Evolutionary conservation across 768 basidiomycete species (phyloP), one percentile per base, ranked within the genome.

Genomic region (Boletus edulis): DNA sequence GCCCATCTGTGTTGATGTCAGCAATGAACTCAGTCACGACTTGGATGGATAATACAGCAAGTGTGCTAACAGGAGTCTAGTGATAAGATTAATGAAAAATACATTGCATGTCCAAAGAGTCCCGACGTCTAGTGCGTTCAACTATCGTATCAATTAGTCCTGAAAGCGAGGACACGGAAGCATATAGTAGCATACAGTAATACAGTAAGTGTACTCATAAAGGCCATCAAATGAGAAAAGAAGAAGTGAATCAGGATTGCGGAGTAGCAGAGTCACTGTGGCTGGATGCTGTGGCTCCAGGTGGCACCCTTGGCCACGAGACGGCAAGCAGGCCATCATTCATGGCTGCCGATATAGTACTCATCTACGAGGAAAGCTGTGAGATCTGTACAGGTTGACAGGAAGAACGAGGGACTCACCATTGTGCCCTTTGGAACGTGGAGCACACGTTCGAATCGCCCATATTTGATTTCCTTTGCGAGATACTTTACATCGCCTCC

Each of bases 391-490:
- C 46, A 57, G 51, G 39, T 52, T 40, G 54, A 42, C 22, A 18
- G 34, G 22, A 54, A 31, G 37, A 35, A 53, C 22, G 14, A 24
- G 27, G 18, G 51, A 53, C 67, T 60, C 35, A 69, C 76, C 65
- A 74, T 68, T 14, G 72, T 72, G 11, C 75, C 74, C 18, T 63
- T 57, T 22, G 76, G 76, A 46, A 77, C 65, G 24, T 60, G 54
- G 18, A 77, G 62, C 6, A 65, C 63, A 47, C 76, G 74, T 49
- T 66, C 66, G 41, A 76, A 76, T 50, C 60, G 61, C 45, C 76
- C 76, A 44, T 74, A 76, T 49, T 73, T 74, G 52, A 77, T 69
- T 60, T 77, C 76, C 53, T 68, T 71, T 47, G 67, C 55, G 20
- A 59, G 67, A 53, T 68, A 76, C 3, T 50, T 66, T 0, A 62